These are phyloP conservation scores for Amanita pseudoporphyria DNA, from an alignment of 768 basidiomycete genomes.

Conservation along the genomic window DNA sequence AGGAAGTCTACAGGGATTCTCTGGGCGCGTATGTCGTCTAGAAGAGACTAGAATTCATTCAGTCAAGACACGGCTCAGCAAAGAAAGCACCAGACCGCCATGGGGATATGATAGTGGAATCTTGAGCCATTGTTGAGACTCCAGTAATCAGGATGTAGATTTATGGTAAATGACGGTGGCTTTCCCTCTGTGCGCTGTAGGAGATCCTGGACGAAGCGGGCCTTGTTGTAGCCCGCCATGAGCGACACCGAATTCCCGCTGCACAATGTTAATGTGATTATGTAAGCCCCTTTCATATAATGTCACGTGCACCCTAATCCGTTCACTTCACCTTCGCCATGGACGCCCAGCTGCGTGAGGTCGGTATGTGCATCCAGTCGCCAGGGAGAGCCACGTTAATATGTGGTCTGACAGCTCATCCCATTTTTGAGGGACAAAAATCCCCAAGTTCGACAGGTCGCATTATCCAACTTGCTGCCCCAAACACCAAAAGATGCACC, in stretches of 20 bases:
- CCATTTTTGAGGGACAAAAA: constrained; percentile 82
- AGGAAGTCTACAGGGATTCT: constrained; percentile 83
- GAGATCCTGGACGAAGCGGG: constrained; percentile 53
- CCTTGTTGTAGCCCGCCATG: constrained; percentile 71
- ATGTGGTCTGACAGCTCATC: constrained; percentile 43
- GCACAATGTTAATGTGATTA: constrained; percentile 9
- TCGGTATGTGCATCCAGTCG: constrained; percentile 15
- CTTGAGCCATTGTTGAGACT: constrained; percentile 72
- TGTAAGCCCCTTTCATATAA: constrained; percentile 1
- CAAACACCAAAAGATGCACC: constrained; percentile 69
- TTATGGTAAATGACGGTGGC: constrained; percentile 70
- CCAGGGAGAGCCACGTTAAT: not conserved
- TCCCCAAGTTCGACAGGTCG: constrained; percentile 80
- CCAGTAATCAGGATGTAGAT: constrained; percentile 76
- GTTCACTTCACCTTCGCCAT: constrained; percentile 14
- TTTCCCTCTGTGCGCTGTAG: constrained; percentile 44
- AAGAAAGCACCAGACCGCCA: constrained; percentile 38
- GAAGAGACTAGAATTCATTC: constrained; percentile 42
- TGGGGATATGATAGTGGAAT: constrained; percentile 72
- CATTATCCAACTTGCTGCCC: constrained; percentile 73
- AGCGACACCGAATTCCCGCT: constrained; percentile 11
- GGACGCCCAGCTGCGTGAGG: constrained; percentile 41
- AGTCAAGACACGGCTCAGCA: constrained; percentile 1
- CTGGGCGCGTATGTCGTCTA: constrained; percentile 77
- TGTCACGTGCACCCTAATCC: constrained; percentile 23